Evolutionary conservation across 192 early-diverging fungal genomes (phyloP), one percentile per base, ranked within the genome.

Genomic region (Backusella morwellensis): DNA sequence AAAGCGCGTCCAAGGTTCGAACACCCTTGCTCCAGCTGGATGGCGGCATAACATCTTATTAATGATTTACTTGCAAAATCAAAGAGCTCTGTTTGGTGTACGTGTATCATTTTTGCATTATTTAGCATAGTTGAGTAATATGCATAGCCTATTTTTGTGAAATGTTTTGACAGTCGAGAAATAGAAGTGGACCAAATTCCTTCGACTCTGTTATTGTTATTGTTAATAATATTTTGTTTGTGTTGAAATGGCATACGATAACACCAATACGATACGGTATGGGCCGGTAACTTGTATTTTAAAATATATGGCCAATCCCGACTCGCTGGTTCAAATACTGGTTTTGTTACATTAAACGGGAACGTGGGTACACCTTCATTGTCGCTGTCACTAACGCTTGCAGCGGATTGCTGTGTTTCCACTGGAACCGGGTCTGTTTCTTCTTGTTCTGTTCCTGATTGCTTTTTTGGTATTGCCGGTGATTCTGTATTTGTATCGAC

Each of bases 121-220:
- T 75, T 75, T 14, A 75, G 15, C 66, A 75, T 66, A 23, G 67
- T 68, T 23, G 66, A 40, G n/a, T 75, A 75, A 44, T 75, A 75
- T 19, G 34, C 74, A 42, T 75, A 66, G 12, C 74, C 74, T 11
- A 75, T 34, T 47, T 68, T 75, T 42, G 74, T 66, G 68, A 75
- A 68, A 68, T 75, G 74, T 68, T 67, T 66, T 19, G 74, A 38
- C 2, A 75, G 17, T 32, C 66, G 52, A 29, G 74, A 75, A 6
- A 75, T 32, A 41, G 74, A 75, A n/a, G 38, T 42, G 23, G 74
- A 35, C 74, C 74, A 75, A 11, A 47, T n/a, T 32, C 56, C 56
- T 23, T n/a, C 35, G 17, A 21, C 29, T 21, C 6, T 38, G 50
- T 26, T 35, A 29, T 35, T 11, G 17, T n/a, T 63, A 19, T 35